Percentiles rank a stretch among this genome's conserved stretches.
Evolutionary conservation across 257 asterid genomes (phyloP).

Genomic region (Solanum appendiculatum): DNA sequence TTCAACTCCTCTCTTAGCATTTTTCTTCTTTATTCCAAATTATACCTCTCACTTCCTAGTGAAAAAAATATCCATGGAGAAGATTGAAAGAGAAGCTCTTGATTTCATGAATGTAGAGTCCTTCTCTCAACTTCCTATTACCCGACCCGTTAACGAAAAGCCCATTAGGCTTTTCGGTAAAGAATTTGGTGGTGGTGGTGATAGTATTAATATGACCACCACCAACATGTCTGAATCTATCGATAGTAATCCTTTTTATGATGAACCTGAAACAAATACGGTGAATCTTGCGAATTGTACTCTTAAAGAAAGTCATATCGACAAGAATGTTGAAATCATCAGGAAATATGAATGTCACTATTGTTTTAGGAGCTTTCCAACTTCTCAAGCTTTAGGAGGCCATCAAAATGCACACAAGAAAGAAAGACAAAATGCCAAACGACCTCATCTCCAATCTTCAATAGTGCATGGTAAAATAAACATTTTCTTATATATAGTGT

Average conservation of each 20-base stretch:
- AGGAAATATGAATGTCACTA: conserved; percentile 79
- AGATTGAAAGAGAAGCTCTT: conserved; percentile 43
- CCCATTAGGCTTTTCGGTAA: conserved; percentile 74
- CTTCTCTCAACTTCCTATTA: conserved; percentile 77
- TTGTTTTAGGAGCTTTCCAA: conserved; percentile 77
- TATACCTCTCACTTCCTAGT: not conserved
- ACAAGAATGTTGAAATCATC: conserved; percentile 8
- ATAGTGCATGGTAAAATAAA: conserved; percentile 27
- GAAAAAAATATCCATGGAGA: conserved; percentile 38
- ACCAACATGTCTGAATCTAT: not conserved
- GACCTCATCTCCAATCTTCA: conserved; percentile 57
- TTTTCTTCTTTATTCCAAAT: not conserved
- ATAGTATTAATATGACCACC: not conserved
- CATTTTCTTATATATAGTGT: not conserved
- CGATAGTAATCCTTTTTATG: not conserved
- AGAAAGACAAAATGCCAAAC: conserved; percentile 72
- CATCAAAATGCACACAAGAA: conserved; percentile 94
- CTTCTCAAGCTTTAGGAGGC: conserved; percentile 95
- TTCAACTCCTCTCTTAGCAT: not conserved
- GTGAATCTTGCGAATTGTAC: not conserved
- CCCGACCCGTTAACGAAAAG: conserved; percentile 35
- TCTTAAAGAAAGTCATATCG: not conserved
- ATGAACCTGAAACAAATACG: not conserved
- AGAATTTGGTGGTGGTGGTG: conserved; percentile 29
- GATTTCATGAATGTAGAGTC: conserved; percentile 80